Percentiles rank a stretch among this genome's conserved stretches.
These are phyloP conservation scores for Luffa aegyptiaca DNA, from an alignment of 306 rosid species.

Conservation along the genomic window DNA sequence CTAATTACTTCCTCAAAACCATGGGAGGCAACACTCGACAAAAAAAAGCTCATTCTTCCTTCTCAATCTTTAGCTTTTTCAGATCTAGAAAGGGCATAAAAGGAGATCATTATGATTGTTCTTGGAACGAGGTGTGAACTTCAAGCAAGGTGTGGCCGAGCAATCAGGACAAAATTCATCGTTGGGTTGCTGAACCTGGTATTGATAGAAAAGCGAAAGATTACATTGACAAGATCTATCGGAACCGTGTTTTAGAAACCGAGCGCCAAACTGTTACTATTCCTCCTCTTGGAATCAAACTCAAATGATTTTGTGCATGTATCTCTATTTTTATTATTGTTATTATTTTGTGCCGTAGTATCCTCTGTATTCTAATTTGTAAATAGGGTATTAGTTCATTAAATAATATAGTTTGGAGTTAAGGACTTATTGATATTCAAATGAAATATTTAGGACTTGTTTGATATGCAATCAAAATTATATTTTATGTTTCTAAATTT, in stretches of 20 bases:
- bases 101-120: neutral
- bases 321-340: too few relatives aligned
- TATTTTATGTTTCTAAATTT: too few relatives aligned
- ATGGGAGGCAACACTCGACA: neutral
- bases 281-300: neutral
- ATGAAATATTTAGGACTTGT: too few relatives aligned
- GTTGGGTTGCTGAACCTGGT: neutral
- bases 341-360: too few relatives aligned
- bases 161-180: neutral
- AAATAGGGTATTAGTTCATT: too few relatives aligned
- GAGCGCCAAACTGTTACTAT: neutral
- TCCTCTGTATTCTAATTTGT: too few relatives aligned
- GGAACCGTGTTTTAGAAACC: neutral
- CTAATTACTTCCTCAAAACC: neutral
- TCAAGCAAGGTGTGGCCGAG: conserved; percentile 43
- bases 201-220: neutral
- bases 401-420: too few relatives aligned
- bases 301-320: neutral
- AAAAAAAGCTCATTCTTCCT: conserved; percentile 1
- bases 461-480: too few relatives aligned
- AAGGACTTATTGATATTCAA: too few relatives aligned
- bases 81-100: conserved; percentile 23
- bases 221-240: neutral
- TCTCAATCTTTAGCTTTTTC: conserved; percentile 52
- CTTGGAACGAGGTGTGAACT: conserved; percentile 26